Percentiles rank a stretch among this genome's conserved stretches.
Evolutionary conservation across 192 early-diverging fungal genomes (phyloP).

Genomic region (Backusella macrospora): DNA sequence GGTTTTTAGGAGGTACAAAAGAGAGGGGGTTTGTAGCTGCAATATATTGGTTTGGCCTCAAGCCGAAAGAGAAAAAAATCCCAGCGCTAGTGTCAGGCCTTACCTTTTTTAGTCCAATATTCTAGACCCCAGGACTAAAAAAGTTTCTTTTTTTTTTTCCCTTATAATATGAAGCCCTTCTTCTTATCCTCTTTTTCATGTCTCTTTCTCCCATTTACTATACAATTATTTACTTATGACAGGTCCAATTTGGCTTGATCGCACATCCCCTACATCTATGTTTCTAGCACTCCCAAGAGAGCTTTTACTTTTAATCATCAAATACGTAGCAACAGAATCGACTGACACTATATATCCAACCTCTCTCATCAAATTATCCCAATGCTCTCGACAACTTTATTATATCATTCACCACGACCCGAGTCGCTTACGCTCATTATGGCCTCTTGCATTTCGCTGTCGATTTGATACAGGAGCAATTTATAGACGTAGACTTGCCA

Average conservation of each 20-base stretch:
- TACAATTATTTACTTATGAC: slow-evolving; percentile 13
- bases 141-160: slow-evolving; percentile 16
- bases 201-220: background rate
- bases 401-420: slow-evolving; percentile 24
- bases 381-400: slow-evolving; percentile 23
- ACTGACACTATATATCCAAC: slow-evolving; percentile 26
- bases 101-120: slow-evolving; percentile 12
- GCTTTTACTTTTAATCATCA: slow-evolving; percentile 30
- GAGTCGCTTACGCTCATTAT: slow-evolving; percentile 25
- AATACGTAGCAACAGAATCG: slow-evolving; percentile 25
- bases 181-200: slow-evolving; percentile 8
- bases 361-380: slow-evolving; percentile 28
- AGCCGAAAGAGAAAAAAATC: slow-evolving; percentile 14
- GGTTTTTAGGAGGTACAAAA: slow-evolving; percentile 4
- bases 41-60: slow-evolving; percentile 20
- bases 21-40: background rate
- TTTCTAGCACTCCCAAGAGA: slow-evolving; percentile 38
- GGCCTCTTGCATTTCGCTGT: slow-evolving; percentile 30
- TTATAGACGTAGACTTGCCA: slow-evolving; percentile 30
- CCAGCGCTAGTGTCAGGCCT: slow-evolving; percentile 14
- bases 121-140: slow-evolving; percentile 24
- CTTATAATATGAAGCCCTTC: background rate
- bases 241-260: slow-evolving; percentile 12
- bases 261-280: slow-evolving; percentile 17
- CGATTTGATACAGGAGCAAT: slow-evolving; percentile 46